Evolutionary conservation across 2,329 filamentous ascomycete species (phyloP), one percentile per base, ranked within the genome.

Genomic region (Cladosporium austrohemisphaericum): DNA sequence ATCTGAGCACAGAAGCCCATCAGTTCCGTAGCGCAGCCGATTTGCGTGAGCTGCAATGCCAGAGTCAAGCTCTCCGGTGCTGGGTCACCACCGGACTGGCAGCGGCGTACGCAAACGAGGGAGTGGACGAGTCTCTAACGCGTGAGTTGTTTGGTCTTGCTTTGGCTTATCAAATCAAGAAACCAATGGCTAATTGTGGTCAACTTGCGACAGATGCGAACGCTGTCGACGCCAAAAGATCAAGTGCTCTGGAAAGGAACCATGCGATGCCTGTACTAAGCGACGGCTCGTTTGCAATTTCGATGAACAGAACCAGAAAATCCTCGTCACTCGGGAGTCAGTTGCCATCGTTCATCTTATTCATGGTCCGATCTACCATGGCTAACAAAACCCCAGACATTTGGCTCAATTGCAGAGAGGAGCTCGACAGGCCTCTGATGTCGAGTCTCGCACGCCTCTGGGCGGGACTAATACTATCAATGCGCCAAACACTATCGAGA

Each of bases 201-300:
- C 13, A 7, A 7, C 10, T 31, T 31, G 25, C 16, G 9, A 33
- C 49, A 74, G 72, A 32, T 75, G 72, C 52, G 61, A 64, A 38
- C 66, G 71, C 54, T 76, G 73, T 52, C 70, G 73, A 20, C 65
- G 67, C 43, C 71, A 72, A 46, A 74, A 75, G 56, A 72, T 74
- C 54, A 71, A 69, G 55, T 74, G 71, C 55, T 69, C 70, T 16
- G 72, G 71, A 10, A 57, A 61, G 5, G 62, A 67, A 50, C 71
- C 71, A 11, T 75, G 72, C 57, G 66, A 70, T 38, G 65, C 64
- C n/a, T 76, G 72, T 56, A 67, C 59, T 33, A 73, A 71, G 52
- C 65, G 71, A 18, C 69, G 68, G n/a, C 58, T 71, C 14, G 52
- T 62, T 1, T 74, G 72, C 47, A 60, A 63, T 5, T 74, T 74